Evolutionary conservation across 1,139 yeast species (phyloP).

Genomic region (Spencermartinsiella ligniputridi): DNA sequence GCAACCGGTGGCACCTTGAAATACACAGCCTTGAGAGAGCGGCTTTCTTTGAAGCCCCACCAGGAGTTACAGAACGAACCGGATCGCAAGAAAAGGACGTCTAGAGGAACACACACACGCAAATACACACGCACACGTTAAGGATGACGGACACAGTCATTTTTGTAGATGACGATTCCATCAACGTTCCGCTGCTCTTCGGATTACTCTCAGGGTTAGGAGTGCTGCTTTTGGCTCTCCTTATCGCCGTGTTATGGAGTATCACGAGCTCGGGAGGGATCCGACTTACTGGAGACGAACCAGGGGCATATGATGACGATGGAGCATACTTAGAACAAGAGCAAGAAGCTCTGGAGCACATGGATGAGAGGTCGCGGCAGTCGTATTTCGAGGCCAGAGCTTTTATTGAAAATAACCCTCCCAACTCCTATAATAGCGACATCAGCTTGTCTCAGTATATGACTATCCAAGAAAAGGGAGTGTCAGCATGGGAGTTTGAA

Average conservation of each 20-base stretch:
- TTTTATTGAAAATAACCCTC: constrained; percentile 42
- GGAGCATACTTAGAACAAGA: constrained; percentile 63
- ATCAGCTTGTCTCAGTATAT: constrained; percentile 44
- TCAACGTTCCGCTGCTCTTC: constrained; percentile 33
- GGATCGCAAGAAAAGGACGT: too few relatives aligned
- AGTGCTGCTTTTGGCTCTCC: constrained; percentile 30
- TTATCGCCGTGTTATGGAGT: constrained; percentile 33
- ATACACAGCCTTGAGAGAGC: too few relatives aligned
- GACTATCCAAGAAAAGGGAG: constrained; percentile 85
- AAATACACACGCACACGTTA: too few relatives aligned
- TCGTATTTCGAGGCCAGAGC: constrained; percentile 54
- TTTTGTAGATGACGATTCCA: constrained; percentile 15
- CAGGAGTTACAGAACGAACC: too few relatives aligned
- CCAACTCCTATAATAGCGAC: constrained; percentile 39
- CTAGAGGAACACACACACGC: too few relatives aligned
- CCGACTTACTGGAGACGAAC: constrained; percentile 38
- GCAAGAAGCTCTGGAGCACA: constrained; percentile 62
- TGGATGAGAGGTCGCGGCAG: constrained; percentile 46
- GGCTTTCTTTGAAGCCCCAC: too few relatives aligned
- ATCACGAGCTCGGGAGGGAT: constrained; percentile 35
- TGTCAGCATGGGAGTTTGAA: constrained; percentile 86
- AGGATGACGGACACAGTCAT: too few relatives aligned
- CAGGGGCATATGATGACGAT: constrained; percentile 61
- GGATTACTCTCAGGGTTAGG: constrained; percentile 37
- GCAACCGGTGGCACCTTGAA: too few relatives aligned